Evolutionary conservation across 805 yeast genomes (phyloP).

Genomic region (Yarrowia sp.): DNA sequence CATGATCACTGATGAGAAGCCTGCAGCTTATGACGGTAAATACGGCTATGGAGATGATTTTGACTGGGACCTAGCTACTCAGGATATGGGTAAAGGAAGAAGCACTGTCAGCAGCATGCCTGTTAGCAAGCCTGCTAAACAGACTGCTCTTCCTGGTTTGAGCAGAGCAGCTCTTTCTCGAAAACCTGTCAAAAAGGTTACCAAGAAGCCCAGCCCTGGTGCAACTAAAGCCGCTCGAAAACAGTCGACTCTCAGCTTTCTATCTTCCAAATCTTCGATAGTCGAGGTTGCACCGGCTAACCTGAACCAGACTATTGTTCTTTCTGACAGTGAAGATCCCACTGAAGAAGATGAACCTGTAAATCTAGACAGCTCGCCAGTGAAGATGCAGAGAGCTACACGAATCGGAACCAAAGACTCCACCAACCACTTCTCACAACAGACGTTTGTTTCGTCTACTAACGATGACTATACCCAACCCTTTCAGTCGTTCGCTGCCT

Average conservation of each 20-base stretch:
- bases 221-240: neutral
- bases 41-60: slow-evolving; percentile 8
- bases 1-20: neutral
- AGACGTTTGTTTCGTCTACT: neutral
- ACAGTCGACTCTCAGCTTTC: slow-evolving; percentile 16
- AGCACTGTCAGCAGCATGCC: neutral
- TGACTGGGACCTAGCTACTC: slow-evolving; percentile 3
- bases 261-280: neutral
- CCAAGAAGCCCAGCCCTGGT: neutral
- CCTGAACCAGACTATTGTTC: neutral
- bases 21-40: neutral
- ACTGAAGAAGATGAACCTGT: neutral
- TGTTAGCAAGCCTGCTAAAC: neutral
- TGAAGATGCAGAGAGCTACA: neutral
- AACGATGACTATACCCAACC: neutral
- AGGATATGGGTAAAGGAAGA: neutral
- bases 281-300: neutral
- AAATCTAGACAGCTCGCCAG: neutral
- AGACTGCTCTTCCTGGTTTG: neutral
- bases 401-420: neutral
- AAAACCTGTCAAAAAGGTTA: neutral
- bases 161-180: neutral
- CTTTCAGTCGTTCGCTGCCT: neutral
- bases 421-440: neutral
- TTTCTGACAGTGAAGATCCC: neutral